Evolutionary conservation across 768 basidiomycete genomes (phyloP).

Genomic region (Psilocybe cyanescens): DNA sequence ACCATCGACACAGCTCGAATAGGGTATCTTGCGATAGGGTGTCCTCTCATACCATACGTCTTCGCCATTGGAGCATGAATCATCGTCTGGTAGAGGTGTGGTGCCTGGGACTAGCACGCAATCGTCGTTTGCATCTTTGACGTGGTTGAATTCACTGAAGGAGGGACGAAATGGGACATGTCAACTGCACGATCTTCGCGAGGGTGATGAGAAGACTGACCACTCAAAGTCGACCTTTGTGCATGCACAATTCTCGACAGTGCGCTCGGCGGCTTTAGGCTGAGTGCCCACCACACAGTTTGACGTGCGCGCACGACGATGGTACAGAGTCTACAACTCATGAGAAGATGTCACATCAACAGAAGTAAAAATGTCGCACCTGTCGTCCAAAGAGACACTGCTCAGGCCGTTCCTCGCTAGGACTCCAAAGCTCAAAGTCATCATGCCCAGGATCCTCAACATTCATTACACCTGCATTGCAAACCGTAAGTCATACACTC

Average conservation of each 20-base stretch:
- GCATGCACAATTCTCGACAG: constrained; percentile 79
- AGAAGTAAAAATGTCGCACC: constrained; percentile 41
- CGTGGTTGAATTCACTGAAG: constrained; percentile 89
- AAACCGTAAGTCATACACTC: not conserved
- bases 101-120: constrained; percentile 83
- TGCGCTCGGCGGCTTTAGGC: constrained; percentile 50
- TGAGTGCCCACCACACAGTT: constrained; percentile 86
- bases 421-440: constrained; percentile 98
- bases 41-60: constrained; percentile 96
- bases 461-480: constrained; percentile 62
- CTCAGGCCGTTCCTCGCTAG: constrained; percentile 87
- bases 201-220: constrained; percentile 43
- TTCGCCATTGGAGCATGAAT: constrained; percentile 61
- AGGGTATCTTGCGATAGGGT: constrained; percentile 86
- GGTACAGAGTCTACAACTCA: constrained; percentile 75
- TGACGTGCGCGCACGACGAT: constrained; percentile 78
- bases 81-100: constrained; percentile 61
- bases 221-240: constrained; percentile 87
- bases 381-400: constrained; percentile 91
- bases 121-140: constrained; percentile 64
- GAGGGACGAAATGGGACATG: constrained; percentile 2
- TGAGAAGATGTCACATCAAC: constrained; percentile 7
- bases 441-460: constrained; percentile 77
- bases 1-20: constrained; percentile 87
- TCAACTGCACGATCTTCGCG: not conserved